Conservation (phyloP, 1,284 basidiomycete genomes). For the Melampsora medusae region DNA sequence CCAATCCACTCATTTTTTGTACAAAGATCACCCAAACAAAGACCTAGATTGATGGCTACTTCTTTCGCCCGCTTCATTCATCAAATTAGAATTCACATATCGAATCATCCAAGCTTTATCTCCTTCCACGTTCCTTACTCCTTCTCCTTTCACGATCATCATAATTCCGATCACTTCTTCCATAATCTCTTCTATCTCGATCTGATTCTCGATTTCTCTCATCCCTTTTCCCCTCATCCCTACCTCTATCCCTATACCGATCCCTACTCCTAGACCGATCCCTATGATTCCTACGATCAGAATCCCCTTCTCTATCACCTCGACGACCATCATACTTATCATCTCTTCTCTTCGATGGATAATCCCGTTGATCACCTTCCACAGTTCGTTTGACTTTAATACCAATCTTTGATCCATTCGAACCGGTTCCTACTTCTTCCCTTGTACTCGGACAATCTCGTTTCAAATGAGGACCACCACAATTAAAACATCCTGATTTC, state of each 20-base stretch:
- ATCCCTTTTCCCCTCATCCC: neutral
- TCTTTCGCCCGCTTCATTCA: too few relatives aligned
- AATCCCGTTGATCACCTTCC: conserved; percentile 6
- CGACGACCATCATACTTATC: neutral
- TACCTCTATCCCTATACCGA: neutral
- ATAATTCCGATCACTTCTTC: neutral
- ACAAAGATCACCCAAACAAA: too few relatives aligned
- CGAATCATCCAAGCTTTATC: too few relatives aligned
- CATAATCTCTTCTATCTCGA: conserved; percentile 1
- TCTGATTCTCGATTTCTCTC: neutral
- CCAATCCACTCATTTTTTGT: too few relatives aligned
- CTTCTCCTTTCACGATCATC: neutral
- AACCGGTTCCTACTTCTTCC: neutral
- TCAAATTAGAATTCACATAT: too few relatives aligned
- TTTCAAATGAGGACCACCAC: conserved; percentile 28
- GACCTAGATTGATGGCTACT: too few relatives aligned
- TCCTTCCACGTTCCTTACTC: too few relatives aligned
- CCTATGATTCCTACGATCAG: neutral
- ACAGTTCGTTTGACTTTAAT: neutral
- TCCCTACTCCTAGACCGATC: neutral
- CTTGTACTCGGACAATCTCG: conserved; percentile 6
- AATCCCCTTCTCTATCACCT: neutral
- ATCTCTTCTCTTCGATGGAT: conserved; percentile 34
- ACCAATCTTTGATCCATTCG: neutral
- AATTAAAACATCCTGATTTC: conserved; percentile 19